Percentiles rank a stretch among this genome's conserved stretches.
phyloP scores from a whole-genome alignment of 805 yeast genomes.

The Candida chilensis region DNA sequence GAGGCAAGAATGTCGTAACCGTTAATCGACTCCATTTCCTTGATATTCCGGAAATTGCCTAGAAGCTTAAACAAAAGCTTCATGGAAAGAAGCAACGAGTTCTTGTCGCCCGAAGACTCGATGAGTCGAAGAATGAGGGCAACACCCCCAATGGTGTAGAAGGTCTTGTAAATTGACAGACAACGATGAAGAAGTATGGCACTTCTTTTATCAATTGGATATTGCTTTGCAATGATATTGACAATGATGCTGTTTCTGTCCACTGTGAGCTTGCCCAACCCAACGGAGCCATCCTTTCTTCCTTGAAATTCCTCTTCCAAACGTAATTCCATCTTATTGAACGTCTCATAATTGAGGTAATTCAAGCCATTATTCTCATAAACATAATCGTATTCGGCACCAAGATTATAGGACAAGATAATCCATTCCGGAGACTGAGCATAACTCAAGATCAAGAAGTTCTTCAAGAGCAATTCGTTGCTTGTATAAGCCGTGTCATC shows the following conservation, averaged over 20 bases:
- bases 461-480: conserved; percentile 21
- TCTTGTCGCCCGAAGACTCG: conserved; percentile 29
- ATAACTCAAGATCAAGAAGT: conserved; percentile 26
- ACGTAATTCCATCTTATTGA: conserved; percentile 14
- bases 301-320: conserved; percentile 11
- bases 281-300: not conserved
- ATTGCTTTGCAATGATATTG: conserved; percentile 4
- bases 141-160: conserved; percentile 44
- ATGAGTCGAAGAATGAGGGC: conserved; percentile 34
- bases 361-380: conserved; percentile 21
- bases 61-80: conserved; percentile 32
- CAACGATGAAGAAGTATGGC: conserved; percentile 15
- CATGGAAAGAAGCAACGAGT: conserved; percentile 21
- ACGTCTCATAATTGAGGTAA: conserved; percentile 14
- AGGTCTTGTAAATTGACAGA: conserved; percentile 15
- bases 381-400: conserved; percentile 39
- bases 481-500: conserved; percentile 3
- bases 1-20: conserved; percentile 56
- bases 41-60: conserved; percentile 36
- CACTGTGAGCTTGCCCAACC: not conserved
- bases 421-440: conserved; percentile 42
- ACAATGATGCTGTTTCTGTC: not conserved
- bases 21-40: conserved; percentile 49
- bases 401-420: conserved; percentile 32
- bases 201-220: conserved; percentile 6